Conservation (phyloP, 176 grass and related monocot genomes). For the barley (Hordeum vulgare) region MorexV3_pseudomolecules_assembly NC_058521.1:235804068-235804567, state of each 20-base stretch:
- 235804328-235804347: background rate
- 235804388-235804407: background rate
- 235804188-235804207: background rate
- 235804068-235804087: background rate
- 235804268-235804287: conserved; percentile 12
- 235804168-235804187: background rate
- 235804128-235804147: background rate
- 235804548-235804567: conserved; percentile 13
- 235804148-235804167: background rate
- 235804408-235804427: background rate
- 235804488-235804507: background rate
- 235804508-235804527: background rate
- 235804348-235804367: conserved; percentile 6
- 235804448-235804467: background rate
- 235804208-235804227: background rate
- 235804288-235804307: background rate
- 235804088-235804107: background rate
- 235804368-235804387: background rate
- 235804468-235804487: conserved; percentile 11
- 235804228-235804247: background rate
- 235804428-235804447: background rate
- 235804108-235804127: background rate
- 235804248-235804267: background rate
- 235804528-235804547: background rate
- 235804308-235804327: conserved; percentile 14